These are phyloP conservation scores for Candida berthetii DNA, from an alignment of 805 yeast genomes.

Conservation along the genomic window DNA sequence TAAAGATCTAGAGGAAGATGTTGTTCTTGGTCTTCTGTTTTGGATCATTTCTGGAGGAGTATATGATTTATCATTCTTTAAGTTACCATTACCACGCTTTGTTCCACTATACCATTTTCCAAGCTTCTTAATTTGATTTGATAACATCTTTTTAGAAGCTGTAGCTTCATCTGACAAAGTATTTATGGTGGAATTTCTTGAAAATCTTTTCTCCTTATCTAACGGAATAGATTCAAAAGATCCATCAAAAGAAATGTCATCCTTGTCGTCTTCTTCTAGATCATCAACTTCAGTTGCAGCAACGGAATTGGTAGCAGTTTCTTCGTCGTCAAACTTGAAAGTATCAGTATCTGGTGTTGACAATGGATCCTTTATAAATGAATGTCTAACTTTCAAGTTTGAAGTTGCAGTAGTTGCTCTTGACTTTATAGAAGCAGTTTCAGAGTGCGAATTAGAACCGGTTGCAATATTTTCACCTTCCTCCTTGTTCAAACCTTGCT, in stretches of 20 bases:
- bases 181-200: conserved; percentile 14
- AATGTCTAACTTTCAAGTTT: too few relatives aligned
- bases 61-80: conserved; percentile 14
- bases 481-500: conserved; percentile 3
- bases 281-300: neutral
- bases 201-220: conserved; percentile 2
- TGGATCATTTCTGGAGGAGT: conserved; percentile 66
- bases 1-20: conserved; percentile 9
- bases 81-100: conserved; percentile 1
- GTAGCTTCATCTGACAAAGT: conserved; percentile 18
- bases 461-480: conserved; percentile 1
- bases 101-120: conserved; percentile 66
- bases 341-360: neutral
- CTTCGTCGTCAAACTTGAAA: conserved; percentile 3
- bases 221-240: neutral
- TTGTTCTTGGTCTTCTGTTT: conserved; percentile 36
- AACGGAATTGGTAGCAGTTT: neutral
- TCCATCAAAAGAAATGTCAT: neutral
- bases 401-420: neutral
- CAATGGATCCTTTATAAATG: neutral
- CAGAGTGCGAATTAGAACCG: neutral
- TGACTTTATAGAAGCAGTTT: conserved; percentile 3
- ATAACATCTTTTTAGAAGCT: conserved; percentile 29
- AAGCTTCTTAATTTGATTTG: conserved; percentile 47
- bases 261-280: neutral